These are phyloP conservation scores for Colletotrichum cordylinicola DNA, from an alignment of 2,329 filamentous ascomycete genomes.

Conservation along the genomic window DNA sequence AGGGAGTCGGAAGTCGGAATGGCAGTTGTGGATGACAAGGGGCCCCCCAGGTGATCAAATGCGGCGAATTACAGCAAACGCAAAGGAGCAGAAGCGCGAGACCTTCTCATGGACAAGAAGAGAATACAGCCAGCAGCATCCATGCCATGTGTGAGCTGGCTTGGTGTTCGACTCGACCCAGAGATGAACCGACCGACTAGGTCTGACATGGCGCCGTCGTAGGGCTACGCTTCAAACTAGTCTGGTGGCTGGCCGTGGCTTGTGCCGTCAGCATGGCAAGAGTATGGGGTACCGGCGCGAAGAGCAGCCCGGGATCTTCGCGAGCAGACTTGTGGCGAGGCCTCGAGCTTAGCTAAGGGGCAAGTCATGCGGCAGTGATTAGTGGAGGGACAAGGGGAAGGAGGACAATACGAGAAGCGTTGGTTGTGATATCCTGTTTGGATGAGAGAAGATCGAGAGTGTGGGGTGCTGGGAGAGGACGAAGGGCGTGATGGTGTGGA, in stretches of 20 bases:
- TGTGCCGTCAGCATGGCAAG: neutral
- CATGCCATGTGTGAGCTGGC: neutral
- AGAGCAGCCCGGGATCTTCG: neutral
- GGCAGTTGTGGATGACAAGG: conserved; percentile 13
- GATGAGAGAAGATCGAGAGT: conserved; percentile 10
- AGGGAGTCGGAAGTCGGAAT: conserved; percentile 19
- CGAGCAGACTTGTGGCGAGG: neutral
- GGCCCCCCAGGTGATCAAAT: neutral
- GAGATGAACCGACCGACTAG: neutral
- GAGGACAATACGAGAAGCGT: conserved; percentile 15
- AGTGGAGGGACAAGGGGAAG: neutral
- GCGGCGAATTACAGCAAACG: neutral
- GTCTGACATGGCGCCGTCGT: conserved; percentile 13
- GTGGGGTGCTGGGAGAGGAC: conserved; percentile 10
- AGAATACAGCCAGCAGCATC: neutral
- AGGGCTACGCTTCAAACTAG: conserved; percentile 1
- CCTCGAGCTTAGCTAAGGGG: neutral
- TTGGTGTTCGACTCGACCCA: neutral
- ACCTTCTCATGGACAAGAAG: neutral
- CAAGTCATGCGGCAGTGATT: conserved; percentile 17
- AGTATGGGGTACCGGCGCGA: neutral
- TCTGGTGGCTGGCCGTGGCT: conserved; percentile 9
- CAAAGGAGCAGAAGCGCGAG: neutral
- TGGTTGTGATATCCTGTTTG: neutral
- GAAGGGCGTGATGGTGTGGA: conserved; percentile 13